Evolutionary conservation across 2,329 filamentous ascomycete species (phyloP).

Genomic region (Cercospora sp.): DNA sequence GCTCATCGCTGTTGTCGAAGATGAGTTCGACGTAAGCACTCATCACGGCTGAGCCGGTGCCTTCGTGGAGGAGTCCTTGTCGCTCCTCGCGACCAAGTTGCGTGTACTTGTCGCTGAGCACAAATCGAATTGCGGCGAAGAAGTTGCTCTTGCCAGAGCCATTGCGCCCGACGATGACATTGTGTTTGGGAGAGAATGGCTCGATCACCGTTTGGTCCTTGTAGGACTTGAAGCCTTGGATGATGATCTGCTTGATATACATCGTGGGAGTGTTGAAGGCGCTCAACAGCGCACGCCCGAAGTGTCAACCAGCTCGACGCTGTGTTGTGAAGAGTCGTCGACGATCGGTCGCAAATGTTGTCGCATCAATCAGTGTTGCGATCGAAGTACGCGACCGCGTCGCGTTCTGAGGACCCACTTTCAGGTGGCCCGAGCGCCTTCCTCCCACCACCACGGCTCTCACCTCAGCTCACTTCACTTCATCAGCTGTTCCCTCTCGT

Average conservation of each 20-base stretch:
- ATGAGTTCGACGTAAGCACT: conserved; percentile 99
- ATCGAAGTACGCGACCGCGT: conserved; percentile 4
- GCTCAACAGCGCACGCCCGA: conserved; percentile 5
- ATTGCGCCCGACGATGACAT: conserved; percentile 98
- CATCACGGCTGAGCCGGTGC: conserved; percentile 96
- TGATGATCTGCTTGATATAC: conserved; percentile 99
- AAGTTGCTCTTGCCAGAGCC: conserved; percentile 99
- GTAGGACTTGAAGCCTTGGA: conserved; percentile 96
- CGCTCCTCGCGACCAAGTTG: conserved; percentile 95
- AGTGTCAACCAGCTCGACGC: not conserved
- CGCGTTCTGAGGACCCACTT: conserved; percentile 1
- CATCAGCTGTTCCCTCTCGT: not conserved
- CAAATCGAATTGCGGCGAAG: conserved; percentile 98
- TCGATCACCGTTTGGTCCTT: conserved; percentile 99
- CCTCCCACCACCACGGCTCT: not conserved
- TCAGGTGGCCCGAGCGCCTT: not conserved
- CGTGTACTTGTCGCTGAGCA: conserved; percentile 89
- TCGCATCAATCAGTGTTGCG: conserved; percentile 2
- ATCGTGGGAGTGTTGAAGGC: conserved; percentile 50
- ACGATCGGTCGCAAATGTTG: not conserved
- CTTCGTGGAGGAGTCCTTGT: conserved; percentile 94
- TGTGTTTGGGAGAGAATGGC: conserved; percentile 94
- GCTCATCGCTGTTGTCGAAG: conserved; percentile 95
- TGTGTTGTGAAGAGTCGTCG: not conserved
- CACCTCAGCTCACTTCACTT: not conserved